phyloP scores from a whole-genome alignment of 768 basidiomycete genomes.

The Suillus paluster region DNA sequence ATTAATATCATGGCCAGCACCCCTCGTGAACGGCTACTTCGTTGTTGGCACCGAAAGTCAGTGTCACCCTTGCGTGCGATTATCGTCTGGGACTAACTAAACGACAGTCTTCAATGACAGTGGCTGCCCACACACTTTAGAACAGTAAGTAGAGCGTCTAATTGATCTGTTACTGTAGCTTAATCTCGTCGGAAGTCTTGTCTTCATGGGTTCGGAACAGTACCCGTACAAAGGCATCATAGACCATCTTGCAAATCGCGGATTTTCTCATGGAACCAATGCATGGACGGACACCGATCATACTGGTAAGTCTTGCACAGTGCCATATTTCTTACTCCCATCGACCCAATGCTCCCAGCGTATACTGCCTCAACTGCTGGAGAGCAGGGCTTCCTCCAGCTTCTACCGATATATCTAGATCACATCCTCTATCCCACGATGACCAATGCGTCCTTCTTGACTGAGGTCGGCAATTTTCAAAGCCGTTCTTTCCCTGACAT shows the following conservation, averaged over 20 bases:
- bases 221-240: constrained; percentile 97
- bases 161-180: not conserved
- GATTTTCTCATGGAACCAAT: constrained; percentile 90
- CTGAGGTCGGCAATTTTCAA: constrained; percentile 48
- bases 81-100: not conserved
- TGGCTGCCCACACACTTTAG: constrained; percentile 94
- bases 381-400: constrained; percentile 85
- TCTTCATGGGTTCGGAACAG: constrained; percentile 95
- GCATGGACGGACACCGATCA: constrained; percentile 98
- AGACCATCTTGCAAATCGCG: constrained; percentile 93
- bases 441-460: constrained; percentile 80
- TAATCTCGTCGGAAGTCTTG: constrained; percentile 53
- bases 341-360: constrained; percentile 40
- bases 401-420: constrained; percentile 90
- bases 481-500: not conserved
- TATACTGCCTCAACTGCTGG: constrained; percentile 98
- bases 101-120: constrained; percentile 86
- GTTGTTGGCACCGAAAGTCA: constrained; percentile 89
- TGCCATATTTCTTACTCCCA: not conserved
- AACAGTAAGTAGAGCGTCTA: constrained; percentile 66
- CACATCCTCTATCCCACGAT: constrained; percentile 97
- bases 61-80: constrained; percentile 25
- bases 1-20: constrained; percentile 53
- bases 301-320: constrained; percentile 45
- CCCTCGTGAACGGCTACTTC: constrained; percentile 90